Evolutionary conservation across 2,329 filamentous ascomycete genomes (phyloP).

Genomic region (Ophiostoma australiae): DNA sequence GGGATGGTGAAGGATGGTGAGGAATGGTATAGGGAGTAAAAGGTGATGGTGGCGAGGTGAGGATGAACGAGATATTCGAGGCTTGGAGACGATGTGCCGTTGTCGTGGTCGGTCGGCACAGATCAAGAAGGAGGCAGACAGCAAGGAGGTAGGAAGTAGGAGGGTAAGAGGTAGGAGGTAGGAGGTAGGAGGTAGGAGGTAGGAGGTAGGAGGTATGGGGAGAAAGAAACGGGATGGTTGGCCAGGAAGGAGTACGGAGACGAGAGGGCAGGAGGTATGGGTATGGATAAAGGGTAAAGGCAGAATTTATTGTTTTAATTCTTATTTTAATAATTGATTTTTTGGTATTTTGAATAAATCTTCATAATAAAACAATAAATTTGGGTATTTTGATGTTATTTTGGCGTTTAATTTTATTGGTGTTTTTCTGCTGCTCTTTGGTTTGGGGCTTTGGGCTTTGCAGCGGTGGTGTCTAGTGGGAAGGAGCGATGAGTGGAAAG

Average conservation of each 20-base stretch:
- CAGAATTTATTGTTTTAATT: background rate
- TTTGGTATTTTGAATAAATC: background rate
- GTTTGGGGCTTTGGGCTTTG: background rate
- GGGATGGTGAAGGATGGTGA: background rate
- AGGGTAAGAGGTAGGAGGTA: background rate
- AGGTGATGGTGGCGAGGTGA: background rate
- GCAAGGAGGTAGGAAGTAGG: background rate
- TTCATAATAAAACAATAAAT: background rate
- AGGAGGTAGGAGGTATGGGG: conserved; percentile 2
- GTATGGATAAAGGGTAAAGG: background rate
- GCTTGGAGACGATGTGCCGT: background rate
- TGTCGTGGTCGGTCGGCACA: background rate
- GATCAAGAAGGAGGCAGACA: background rate
- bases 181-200: background rate
- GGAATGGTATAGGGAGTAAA: too few relatives aligned
- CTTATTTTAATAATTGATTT: background rate
- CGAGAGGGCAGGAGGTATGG: background rate
- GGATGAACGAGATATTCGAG: background rate
- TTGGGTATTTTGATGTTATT: background rate
- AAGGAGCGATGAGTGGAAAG: background rate
- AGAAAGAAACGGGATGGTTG: conserved; percentile 9
- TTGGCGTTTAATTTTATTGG: conserved; percentile 8
- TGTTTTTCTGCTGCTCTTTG: background rate
- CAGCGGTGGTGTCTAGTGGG: background rate
- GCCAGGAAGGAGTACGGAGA: conserved; percentile 9